Base-by-base conservation (phyloP, 2,329 filamentous ascomycete genomes). In the Fusarium pseudograminearum region DNA sequence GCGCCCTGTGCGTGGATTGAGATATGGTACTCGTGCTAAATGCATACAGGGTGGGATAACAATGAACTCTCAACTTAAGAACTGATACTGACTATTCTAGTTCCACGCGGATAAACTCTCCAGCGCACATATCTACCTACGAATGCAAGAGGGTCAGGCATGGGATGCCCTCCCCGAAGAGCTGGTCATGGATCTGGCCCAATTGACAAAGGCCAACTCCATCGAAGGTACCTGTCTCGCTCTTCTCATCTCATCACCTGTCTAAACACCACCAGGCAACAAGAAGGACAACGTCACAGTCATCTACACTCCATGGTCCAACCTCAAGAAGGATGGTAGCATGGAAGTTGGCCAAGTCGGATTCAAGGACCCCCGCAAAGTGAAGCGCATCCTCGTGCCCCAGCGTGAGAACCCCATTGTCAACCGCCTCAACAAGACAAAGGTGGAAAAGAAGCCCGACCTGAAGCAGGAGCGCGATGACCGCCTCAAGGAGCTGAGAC, bases 91-190 rank as follows among this genome's bases (percentile, higher is more conserved):
- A 50, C 14, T 16, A 16, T n/a, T 2, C 7, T 10, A 94, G 92
- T 99, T 99, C 78, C 96, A 99, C 84, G 96, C 91, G 74, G 96
- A 99, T 84, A 99, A 99, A 79, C 87, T 99, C 34, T 98, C 94
- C 42, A 97, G 93, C 74, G 96, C 96, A 4, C 96, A 99, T 81
- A 93, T 99, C 75, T 99, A 99, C 81, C 88, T 99, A 34, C 91
- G 96, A 34, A 86, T 98, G 72, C 85, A 84, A 18, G 90, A 95
- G 44, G 91, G 89, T 61, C 89, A 96, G 72, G 85, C 87, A 41
- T 99, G 96, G 96, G 94, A 98, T 52, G 81, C 85, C 44, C 93
- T 99, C 62, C 90, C 93, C 0, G 77, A 89, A 65, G 87, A 88
- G 5, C 85, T 99, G 30, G 78, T 99, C 63, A 88, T 86, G 71